Base-by-base conservation (phyloP, 352 stramenopile genomes). In the Pythium aphanidermatum region DNA sequence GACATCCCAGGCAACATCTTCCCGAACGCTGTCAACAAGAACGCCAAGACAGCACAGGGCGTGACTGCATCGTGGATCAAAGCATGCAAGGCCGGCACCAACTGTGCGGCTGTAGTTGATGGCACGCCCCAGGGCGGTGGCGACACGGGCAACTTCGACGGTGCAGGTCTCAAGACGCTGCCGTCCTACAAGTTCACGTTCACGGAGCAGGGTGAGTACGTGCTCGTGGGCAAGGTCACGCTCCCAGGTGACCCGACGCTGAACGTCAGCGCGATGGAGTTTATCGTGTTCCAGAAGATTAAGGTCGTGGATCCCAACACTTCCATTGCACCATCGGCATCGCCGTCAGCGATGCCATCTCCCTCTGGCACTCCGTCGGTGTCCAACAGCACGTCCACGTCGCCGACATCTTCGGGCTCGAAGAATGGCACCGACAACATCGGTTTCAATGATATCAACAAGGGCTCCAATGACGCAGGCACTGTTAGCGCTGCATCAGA, bases 241-340 rank as follows among this genome's bases (percentile, higher is more conserved):
- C 45, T 91, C n/a, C 73, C 74, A 0, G 74, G 74, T 9, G 54
- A 54, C 39, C 42, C 58, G 10, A 43, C 55, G 21, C 65, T 85
- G 21, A 58, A 64, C 10, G 46, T 88, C 14, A 68, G 52, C 52
- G 70, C 63, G 19, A 66, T 64, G 24, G 74, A 91, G 53, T 91
- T 78, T 51, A 19, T 91, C 14, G 60, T 68, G 10, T 82, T 91
- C 51, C 61, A 75, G 46, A 86, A 75, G 40, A 70, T 88, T 58
- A 74, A 52, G 43, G 54, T 91, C 37, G 67, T 84, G 27, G 72
- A 75, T 10, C 60, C 59, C 1, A 61, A 65, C 34, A 56, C 56
- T 19, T 13, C 37, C n/a, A 72, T 84, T 46, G 62, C 63, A 29
- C 45, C 60, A 1, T 44, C 61, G 13, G 41, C 61, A 2, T 30